Percentiles rank a stretch among this genome's conserved stretches.
Evolutionary conservation across 169 alveolate genomes (phyloP).

Genomic region (Cystoisospora suis): DNA sequence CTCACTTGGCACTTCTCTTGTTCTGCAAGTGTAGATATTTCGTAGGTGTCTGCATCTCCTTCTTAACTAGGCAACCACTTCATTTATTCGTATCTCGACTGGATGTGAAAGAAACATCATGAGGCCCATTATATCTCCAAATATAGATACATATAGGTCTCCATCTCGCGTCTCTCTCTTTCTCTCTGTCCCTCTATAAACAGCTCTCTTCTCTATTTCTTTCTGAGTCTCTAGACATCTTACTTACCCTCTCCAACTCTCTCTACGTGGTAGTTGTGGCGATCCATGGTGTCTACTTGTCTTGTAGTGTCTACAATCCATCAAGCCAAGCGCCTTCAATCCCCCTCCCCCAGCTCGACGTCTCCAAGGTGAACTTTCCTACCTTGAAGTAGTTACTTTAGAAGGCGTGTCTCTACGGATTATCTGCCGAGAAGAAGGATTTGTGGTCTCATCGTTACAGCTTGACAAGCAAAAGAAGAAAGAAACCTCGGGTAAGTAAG

Average conservation of each 20-base stretch:
- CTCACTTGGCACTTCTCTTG: too few relatives aligned
- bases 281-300: background rate
- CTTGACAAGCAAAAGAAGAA: too few relatives aligned
- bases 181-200: background rate
- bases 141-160: too few relatives aligned
- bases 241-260: background rate
- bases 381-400: background rate
- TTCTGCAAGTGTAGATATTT: too few relatives aligned
- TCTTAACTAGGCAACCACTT: too few relatives aligned
- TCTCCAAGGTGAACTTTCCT: background rate
- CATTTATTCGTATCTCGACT: too few relatives aligned
- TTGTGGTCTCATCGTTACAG: background rate
- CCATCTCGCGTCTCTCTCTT: background rate
- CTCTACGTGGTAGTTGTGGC: background rate
- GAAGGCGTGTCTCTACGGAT: background rate
- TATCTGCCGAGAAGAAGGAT: background rate
- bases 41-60: too few relatives aligned
- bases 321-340: background rate
- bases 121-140: too few relatives aligned
- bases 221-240: background rate
- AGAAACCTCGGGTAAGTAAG: too few relatives aligned
- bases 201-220: background rate
- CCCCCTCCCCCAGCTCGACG: constrained; percentile 18
- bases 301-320: background rate
- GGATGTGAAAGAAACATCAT: too few relatives aligned